Evolutionary conservation across 768 basidiomycete genomes (phyloP).

Genomic region (Pulveroboletus frians): DNA sequence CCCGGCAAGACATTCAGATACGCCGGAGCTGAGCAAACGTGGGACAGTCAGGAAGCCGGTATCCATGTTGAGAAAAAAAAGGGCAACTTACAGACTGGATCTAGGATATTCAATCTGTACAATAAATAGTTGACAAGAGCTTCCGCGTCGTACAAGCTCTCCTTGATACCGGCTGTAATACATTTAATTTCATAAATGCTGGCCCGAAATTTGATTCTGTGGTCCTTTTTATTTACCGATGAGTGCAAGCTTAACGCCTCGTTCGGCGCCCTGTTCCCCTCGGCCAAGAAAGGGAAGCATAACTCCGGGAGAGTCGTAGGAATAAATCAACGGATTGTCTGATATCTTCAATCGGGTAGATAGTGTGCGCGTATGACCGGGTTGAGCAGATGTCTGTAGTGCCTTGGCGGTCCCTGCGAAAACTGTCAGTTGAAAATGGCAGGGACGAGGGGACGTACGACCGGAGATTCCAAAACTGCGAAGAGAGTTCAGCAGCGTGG

Average conservation of each 20-base stretch:
- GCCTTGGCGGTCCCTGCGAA: slow-evolving; percentile 75
- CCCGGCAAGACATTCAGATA: slow-evolving; percentile 61
- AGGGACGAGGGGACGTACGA: slow-evolving; percentile 47
- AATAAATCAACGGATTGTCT: slow-evolving; percentile 78
- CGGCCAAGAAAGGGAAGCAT: slow-evolving; percentile 93
- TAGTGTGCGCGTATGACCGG: slow-evolving; percentile 84
- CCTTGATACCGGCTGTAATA: slow-evolving; percentile 83
- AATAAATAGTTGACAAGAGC: slow-evolving; percentile 81
- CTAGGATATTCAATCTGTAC: slow-evolving; percentile 75
- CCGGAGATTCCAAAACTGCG: slow-evolving; percentile 83
- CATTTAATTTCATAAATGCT: slow-evolving; percentile 3
- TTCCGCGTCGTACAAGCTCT: slow-evolving; percentile 83
- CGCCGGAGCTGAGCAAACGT: slow-evolving; percentile 50
- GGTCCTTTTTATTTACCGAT: slow-evolving; percentile 62
- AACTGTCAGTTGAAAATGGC: slow-evolving; percentile 1
- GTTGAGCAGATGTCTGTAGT: slow-evolving; percentile 80
- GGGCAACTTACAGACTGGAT: slow-evolving; percentile 56
- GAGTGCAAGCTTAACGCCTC: slow-evolving; percentile 87
- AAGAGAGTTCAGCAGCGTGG: slow-evolving; percentile 86
- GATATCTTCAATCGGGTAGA: slow-evolving; percentile 87
- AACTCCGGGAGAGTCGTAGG: slow-evolving; percentile 93
- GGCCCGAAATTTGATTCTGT: not conserved
- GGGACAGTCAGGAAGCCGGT: not conserved
- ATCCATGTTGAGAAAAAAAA: slow-evolving; percentile 3
- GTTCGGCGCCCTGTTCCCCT: slow-evolving; percentile 81